Evolutionary conservation across 495 filamentous ascomycete species (phyloP).

Genomic region (Aspergillus kassunensis): DNA sequence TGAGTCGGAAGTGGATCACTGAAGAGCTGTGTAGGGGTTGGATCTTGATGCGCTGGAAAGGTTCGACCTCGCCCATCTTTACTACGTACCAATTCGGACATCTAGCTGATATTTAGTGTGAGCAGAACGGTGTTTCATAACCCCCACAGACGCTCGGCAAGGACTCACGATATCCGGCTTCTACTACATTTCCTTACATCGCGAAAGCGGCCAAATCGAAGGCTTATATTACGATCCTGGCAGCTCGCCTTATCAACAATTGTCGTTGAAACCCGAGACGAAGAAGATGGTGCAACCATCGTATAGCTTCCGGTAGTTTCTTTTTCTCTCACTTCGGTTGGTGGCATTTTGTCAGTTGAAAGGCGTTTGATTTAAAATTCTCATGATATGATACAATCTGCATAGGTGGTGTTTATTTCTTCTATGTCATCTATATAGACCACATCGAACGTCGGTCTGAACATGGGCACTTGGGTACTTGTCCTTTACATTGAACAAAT

Average conservation of each 20-base stretch:
- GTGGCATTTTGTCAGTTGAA: not conserved
- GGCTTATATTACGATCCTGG: conserved; percentile 71
- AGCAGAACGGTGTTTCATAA: conserved; percentile 68
- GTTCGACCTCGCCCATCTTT: conserved; percentile 23
- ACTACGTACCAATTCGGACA: no score
- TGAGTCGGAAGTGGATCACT: conserved; percentile 54
- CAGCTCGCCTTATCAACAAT: conserved; percentile 67
- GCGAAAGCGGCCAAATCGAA: conserved; percentile 59
- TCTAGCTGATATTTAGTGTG: conserved; percentile 11
- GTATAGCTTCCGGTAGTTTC: conserved; percentile 36
- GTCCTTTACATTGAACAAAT: no score
- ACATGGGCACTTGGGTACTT: no score
- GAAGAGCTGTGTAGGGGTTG: conserved; percentile 53
- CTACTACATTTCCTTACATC: conserved; percentile 65
- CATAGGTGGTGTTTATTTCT: conserved; percentile 15
- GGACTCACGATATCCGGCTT: conserved; percentile 73
- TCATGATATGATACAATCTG: conserved; percentile 8
- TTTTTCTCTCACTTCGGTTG: not conserved
- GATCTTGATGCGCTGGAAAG: conserved; percentile 79
- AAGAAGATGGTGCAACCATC: conserved; percentile 39
- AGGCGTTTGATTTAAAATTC: not conserved
- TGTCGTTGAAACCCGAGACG: conserved; percentile 53
- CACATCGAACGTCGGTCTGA: no score
- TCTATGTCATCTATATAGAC: no score
- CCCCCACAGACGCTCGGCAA: conserved; percentile 51